Percentiles rank a stretch among this genome's conserved stretches.
phyloP scores from a whole-genome alignment of 2,329 filamentous ascomycete species.

The Alternaria hordeiaustralica region DNA sequence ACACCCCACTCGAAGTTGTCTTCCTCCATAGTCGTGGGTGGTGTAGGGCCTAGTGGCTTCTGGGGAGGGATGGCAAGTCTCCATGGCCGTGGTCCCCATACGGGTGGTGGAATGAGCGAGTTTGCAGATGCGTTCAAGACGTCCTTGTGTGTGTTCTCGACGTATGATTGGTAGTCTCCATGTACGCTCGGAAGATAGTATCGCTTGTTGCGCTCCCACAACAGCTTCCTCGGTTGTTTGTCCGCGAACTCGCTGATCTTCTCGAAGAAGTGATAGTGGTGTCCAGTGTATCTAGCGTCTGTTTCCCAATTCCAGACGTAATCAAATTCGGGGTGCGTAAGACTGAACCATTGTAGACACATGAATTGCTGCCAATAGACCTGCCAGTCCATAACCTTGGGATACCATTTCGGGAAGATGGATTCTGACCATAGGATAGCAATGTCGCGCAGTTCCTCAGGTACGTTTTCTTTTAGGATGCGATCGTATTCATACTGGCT shows the following conservation, averaged over 20 bases:
- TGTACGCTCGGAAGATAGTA: slow-evolving; percentile 63
- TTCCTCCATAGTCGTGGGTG: slow-evolving; percentile 74
- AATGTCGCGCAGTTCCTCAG: slow-evolving; percentile 72
- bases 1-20: slow-evolving; percentile 88
- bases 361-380: slow-evolving; percentile 68
- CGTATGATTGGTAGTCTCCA: slow-evolving; percentile 57
- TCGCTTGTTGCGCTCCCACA: slow-evolving; percentile 65
- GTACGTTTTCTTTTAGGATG: slow-evolving; percentile 68
- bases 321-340: slow-evolving; percentile 79
- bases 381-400: slow-evolving; percentile 56
- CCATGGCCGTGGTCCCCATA: slow-evolving; percentile 86
- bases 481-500: slow-evolving; percentile 64
- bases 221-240: slow-evolving; percentile 62
- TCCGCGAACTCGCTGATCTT: slow-evolving; percentile 64
- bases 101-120: slow-evolving; percentile 60
- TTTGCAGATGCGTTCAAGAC: slow-evolving; percentile 49
- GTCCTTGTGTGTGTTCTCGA: slow-evolving; percentile 51
- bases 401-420: slow-evolving; percentile 57
- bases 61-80: slow-evolving; percentile 63
- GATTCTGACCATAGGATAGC: slow-evolving; percentile 75
- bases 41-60: slow-evolving; percentile 76
- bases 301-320: slow-evolving; percentile 88
- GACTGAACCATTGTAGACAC: slow-evolving; percentile 76
- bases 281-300: slow-evolving; percentile 78
- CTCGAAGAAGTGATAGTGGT: slow-evolving; percentile 80